Evolutionary conservation across 805 yeast species (phyloP).

Genomic region (Candida easanensis): DNA sequence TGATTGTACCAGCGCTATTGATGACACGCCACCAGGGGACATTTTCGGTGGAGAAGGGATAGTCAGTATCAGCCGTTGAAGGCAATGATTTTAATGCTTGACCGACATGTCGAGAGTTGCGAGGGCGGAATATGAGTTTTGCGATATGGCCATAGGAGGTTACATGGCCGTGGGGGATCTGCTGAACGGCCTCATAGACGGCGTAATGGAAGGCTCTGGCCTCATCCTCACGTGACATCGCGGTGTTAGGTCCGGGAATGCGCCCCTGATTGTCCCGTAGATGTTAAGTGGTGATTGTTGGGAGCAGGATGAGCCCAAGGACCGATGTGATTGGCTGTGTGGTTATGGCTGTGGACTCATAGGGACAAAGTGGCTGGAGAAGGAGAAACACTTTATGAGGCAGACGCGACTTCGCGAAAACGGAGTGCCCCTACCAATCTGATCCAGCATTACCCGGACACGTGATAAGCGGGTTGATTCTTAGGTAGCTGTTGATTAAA

Average conservation of each 20-base stretch:
- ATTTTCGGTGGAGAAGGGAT: constrained; percentile 13
- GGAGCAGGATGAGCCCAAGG: constrained; percentile 4
- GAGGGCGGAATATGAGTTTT: constrained; percentile 55
- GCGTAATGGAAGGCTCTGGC: constrained; percentile 56
- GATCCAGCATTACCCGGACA: neutral
- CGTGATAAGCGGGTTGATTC: neutral
- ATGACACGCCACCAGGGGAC: constrained; percentile 74
- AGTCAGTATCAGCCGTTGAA: neutral
- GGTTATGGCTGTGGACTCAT: neutral
- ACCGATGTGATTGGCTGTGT: neutral
- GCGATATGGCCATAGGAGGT: constrained; percentile 81
- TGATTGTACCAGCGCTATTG: constrained; percentile 58
- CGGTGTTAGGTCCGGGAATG: too few relatives aligned
- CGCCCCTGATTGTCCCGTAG: neutral
- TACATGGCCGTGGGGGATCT: constrained; percentile 61
- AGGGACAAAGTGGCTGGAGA: neutral
- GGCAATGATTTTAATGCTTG: constrained; percentile 58
- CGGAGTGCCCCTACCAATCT: neutral
- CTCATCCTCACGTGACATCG: constrained; percentile 35
- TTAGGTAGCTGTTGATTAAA: too few relatives aligned
- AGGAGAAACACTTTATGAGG: neutral
- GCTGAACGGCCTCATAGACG: constrained; percentile 51
- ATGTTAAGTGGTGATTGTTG: too few relatives aligned
- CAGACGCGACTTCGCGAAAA: neutral
- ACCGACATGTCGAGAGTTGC: constrained; percentile 74